phyloP scores from a whole-genome alignment of 106 monocot species.

The Xerophyta viscosa region DNA sequence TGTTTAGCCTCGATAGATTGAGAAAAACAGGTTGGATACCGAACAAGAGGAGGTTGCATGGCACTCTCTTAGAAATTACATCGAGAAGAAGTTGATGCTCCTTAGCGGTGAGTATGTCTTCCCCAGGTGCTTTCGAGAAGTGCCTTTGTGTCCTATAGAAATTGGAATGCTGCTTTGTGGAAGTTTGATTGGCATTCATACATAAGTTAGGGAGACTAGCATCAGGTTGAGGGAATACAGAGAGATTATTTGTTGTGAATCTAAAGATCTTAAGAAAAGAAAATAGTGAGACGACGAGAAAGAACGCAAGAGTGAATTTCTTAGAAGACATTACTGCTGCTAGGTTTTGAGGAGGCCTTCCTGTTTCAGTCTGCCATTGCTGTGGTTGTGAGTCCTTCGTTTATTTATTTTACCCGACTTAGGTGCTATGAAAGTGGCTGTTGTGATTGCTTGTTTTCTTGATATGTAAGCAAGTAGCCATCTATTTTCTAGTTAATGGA shows the following conservation, averaged over 20 bases:
- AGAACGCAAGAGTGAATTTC: constrained; percentile 8
- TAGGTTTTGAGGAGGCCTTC: no score
- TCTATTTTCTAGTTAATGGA: no score
- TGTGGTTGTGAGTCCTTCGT: no score
- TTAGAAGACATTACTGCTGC: constrained; percentile 7
- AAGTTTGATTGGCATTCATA: background rate
- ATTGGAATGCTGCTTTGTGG: background rate
- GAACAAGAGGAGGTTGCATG: constrained; percentile 24
- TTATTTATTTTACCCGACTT: no score
- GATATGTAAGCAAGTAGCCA: no score
- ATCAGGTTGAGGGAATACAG: background rate
- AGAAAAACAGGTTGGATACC: constrained; percentile 12
- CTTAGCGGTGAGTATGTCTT: constrained; percentile 9
- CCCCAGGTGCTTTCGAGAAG: background rate
- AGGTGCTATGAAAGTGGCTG: no score
- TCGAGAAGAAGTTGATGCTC: constrained; percentile 12
- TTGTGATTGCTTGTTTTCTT: no score
- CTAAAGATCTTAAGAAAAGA: constrained; percentile 18
- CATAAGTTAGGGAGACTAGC: background rate
- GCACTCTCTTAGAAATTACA: constrained; percentile 9
- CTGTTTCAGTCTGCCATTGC: no score
- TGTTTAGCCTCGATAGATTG: constrained; percentile 4
- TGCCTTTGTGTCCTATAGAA: background rate
- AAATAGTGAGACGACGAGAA: constrained; percentile 12
- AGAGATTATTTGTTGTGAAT: constrained; percentile 4